Percentiles rank a stretch among this genome's conserved stretches.
Evolutionary conservation across 2,329 filamentous ascomycete genomes (phyloP).

Genomic region (Trichoderma sp.): DNA sequence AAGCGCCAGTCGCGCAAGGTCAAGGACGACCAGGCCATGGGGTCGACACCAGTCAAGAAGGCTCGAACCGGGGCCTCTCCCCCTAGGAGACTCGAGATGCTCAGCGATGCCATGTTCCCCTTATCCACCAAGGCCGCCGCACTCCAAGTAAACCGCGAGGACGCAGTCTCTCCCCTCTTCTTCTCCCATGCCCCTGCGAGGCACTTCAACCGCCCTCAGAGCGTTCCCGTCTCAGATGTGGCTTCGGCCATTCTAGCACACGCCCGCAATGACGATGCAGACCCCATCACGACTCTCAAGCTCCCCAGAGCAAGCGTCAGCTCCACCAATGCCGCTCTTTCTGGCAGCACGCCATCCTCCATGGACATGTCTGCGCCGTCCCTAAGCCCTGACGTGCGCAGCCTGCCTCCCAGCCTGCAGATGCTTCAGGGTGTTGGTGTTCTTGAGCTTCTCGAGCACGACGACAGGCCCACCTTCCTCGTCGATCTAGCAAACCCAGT

Average conservation of each 20-base stretch:
- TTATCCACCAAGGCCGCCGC: slow-evolving; percentile 8
- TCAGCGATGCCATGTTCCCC: slow-evolving; percentile 28
- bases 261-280: slow-evolving; percentile 42
- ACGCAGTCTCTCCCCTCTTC: slow-evolving; percentile 50
- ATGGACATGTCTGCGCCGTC: slow-evolving; percentile 51
- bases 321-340: slow-evolving; percentile 45
- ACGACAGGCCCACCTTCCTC: slow-evolving; percentile 73
- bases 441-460: slow-evolving; percentile 71
- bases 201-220: slow-evolving; percentile 38
- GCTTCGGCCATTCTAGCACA: slow-evolving; percentile 47
- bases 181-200: slow-evolving; percentile 46
- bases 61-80: slow-evolving; percentile 46
- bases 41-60: slow-evolving; percentile 44
- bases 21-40: slow-evolving; percentile 29
- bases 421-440: slow-evolving; percentile 64
- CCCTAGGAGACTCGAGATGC: slow-evolving; percentile 45
- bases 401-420: slow-evolving; percentile 48
- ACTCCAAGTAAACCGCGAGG: slow-evolving; percentile 32
- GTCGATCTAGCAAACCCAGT: slow-evolving; percentile 61
- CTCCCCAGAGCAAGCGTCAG: slow-evolving; percentile 53
- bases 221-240: slow-evolving; percentile 40
- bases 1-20: slow-evolving; percentile 29
- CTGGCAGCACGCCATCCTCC: slow-evolving; percentile 52
- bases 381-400: slow-evolving; percentile 50
- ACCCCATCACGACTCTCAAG: slow-evolving; percentile 52